A percentile compares a stretch with the other conserved stretches of the same genome.
phyloP scores from a whole-genome alignment of 306 rosid genomes.

The Erythrophleum fordii region DNA sequence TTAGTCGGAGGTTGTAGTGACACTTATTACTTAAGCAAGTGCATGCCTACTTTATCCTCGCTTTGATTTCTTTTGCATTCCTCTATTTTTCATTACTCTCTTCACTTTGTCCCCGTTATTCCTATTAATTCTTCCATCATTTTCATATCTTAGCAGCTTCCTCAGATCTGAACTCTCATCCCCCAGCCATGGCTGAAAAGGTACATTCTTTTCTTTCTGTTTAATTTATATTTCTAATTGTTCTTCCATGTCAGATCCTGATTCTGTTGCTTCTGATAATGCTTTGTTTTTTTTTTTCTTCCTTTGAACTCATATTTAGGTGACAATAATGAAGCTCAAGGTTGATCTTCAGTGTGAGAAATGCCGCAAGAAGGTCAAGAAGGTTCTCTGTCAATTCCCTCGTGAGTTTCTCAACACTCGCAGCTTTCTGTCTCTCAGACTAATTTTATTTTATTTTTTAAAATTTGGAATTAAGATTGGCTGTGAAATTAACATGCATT shows the following conservation, averaged over 20 bases:
- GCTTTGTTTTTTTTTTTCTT: no score
- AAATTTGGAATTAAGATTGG: background rate
- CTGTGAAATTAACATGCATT: background rate
- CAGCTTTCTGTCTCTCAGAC: background rate
- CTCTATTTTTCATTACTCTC: background rate
- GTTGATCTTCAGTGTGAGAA: slow-evolving; percentile 73
- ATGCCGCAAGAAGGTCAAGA: slow-evolving; percentile 84
- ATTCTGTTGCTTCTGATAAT: background rate
- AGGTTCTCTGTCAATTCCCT: slow-evolving; percentile 74
- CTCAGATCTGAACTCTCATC: background rate
- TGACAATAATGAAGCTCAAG: slow-evolving; percentile 61
- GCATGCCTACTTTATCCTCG: no score
- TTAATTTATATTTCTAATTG: background rate
- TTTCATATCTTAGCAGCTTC: background rate
- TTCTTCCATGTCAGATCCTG: slow-evolving; percentile 1
- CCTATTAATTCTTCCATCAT: background rate
- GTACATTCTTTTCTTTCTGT: background rate
- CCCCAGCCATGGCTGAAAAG: slow-evolving; percentile 47
- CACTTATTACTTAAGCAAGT: no score
- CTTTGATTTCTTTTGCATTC: background rate
- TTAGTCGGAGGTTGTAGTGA: no score
- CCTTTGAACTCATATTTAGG: slow-evolving; percentile 52
- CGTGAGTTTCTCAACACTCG: slow-evolving; percentile 55
- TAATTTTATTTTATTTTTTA: background rate
- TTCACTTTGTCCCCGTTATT: background rate